These are phyloP conservation scores for Blastobotrys mokoenaii DNA, from an alignment of 805 yeast species.

Conservation along the genomic window DNA sequence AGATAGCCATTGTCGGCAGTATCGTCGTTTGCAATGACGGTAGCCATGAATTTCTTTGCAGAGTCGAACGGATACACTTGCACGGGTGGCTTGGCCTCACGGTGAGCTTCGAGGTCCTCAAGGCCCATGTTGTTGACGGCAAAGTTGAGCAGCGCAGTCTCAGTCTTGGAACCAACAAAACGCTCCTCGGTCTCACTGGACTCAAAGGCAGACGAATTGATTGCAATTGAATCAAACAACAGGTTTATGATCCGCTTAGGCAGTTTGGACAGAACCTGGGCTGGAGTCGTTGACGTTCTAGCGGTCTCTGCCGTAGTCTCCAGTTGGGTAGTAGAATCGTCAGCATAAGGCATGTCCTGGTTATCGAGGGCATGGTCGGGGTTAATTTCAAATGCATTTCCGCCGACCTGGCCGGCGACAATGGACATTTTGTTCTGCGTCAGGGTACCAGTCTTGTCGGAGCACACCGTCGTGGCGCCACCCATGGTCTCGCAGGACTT, in stretches of 20 bases:
- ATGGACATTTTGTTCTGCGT: constrained; percentile 93
- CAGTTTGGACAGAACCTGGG: constrained; percentile 7
- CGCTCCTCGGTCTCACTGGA: constrained; percentile 45
- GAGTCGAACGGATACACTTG: constrained; percentile 89
- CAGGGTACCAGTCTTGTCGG: constrained; percentile 95
- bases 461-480: constrained; percentile 92
- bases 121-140: constrained; percentile 48
- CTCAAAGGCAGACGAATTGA: constrained; percentile 90
- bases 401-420: constrained; percentile 65
- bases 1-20: constrained; percentile 33
- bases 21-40: constrained; percentile 43
- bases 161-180: constrained; percentile 89
- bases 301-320: neutral
- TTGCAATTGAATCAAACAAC: constrained; percentile 49
- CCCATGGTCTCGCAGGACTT: constrained; percentile 98
- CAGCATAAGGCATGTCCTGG: neutral
- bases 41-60: constrained; percentile 85
- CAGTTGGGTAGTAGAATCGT: neutral
- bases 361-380: constrained; percentile 14
- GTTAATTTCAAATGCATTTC: constrained; percentile 14
- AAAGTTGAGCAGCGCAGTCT: constrained; percentile 70
- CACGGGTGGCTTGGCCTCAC: constrained; percentile 39
- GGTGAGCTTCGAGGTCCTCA: constrained; percentile 39
- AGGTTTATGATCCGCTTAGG: constrained; percentile 14
- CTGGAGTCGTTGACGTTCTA: neutral